Percentiles rank a stretch among this genome's conserved stretches.
Conservation (phyloP, 176 grass and related monocot species). For the Triticum turgidum region DNA sequence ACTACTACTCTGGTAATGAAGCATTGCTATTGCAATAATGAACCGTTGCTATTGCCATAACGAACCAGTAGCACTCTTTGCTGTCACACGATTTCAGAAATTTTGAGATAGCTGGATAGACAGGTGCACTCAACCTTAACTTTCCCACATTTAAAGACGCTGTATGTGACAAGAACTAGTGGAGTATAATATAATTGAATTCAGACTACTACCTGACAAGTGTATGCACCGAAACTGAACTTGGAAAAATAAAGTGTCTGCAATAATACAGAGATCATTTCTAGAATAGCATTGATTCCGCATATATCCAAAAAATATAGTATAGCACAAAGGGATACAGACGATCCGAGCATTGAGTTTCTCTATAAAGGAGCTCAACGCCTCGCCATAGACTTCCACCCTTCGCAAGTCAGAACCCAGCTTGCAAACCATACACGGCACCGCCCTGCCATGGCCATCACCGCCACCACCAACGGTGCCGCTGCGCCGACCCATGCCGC, state of each 20-base stretch:
- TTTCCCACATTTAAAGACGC: too few species aligned
- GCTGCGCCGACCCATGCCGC: not conserved
- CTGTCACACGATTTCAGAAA: too few species aligned
- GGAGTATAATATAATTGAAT: too few species aligned
- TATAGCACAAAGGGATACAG: not conserved
- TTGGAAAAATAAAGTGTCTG: too few species aligned
- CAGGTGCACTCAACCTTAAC: too few species aligned
- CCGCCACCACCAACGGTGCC: not conserved
- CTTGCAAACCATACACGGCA: not conserved
- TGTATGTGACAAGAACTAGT: too few species aligned
- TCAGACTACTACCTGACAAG: too few species aligned
- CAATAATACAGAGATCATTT: not conserved
- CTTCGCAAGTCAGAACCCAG: not conserved
- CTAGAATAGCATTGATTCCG: not conserved
- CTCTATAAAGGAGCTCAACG: not conserved
- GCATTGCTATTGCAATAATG: too few species aligned
- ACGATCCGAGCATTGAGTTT: not conserved
- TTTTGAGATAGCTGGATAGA: not conserved
- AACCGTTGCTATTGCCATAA: too few species aligned
- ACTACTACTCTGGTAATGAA: too few species aligned
- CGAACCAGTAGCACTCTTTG: too few species aligned
- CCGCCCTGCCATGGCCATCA: not conserved
- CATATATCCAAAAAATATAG: not conserved
- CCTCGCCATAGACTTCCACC: not conserved
- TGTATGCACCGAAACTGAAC: too few species aligned